Conservation (phyloP, 805 yeast species). For the Wickerhamiella bombiphila region DNA sequence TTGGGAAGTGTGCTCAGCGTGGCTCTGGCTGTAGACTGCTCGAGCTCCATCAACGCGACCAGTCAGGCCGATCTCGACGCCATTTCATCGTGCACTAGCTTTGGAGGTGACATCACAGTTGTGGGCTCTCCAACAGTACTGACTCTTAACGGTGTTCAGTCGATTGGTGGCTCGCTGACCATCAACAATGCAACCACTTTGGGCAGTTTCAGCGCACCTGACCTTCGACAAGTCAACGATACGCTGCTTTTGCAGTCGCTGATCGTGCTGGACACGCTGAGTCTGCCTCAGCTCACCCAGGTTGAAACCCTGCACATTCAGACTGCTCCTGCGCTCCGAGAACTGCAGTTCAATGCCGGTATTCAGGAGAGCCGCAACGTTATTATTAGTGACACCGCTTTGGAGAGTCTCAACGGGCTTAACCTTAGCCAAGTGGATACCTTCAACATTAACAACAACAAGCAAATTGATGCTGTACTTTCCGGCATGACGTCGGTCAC, state of each 20-base stretch:
- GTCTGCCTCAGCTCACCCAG: conserved; percentile 63
- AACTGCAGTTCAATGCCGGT: conserved; percentile 53
- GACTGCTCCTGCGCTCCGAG: conserved; percentile 72
- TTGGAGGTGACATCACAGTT: conserved; percentile 66
- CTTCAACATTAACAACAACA: conserved; percentile 78
- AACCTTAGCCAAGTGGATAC: conserved; percentile 24
- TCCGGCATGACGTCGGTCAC: conserved; percentile 62
- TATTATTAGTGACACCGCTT: conserved; percentile 31
- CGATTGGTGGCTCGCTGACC: conserved; percentile 60
- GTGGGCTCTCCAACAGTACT: conserved; percentile 42
- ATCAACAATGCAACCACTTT: conserved; percentile 53
- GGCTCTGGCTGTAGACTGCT: conserved; percentile 5
- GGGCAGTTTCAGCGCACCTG: conserved; percentile 59
- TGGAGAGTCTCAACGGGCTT: conserved; percentile 27
- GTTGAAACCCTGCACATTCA: conserved; percentile 70
- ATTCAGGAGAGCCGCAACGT: conserved; percentile 61
- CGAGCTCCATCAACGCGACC: conserved; percentile 52
- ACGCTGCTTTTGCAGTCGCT: conserved; percentile 45
- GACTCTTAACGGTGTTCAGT: conserved; percentile 53
- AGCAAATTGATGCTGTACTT: conserved; percentile 46
- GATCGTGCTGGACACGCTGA: conserved; percentile 51
- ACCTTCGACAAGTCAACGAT: conserved; percentile 61
- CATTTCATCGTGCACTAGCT: conserved; percentile 58
- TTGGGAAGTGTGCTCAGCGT: background rate
- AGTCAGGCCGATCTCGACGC: conserved; percentile 65